phyloP scores from a whole-genome alignment of 345 rosid species.

The Triadica sebifera region DNA sequence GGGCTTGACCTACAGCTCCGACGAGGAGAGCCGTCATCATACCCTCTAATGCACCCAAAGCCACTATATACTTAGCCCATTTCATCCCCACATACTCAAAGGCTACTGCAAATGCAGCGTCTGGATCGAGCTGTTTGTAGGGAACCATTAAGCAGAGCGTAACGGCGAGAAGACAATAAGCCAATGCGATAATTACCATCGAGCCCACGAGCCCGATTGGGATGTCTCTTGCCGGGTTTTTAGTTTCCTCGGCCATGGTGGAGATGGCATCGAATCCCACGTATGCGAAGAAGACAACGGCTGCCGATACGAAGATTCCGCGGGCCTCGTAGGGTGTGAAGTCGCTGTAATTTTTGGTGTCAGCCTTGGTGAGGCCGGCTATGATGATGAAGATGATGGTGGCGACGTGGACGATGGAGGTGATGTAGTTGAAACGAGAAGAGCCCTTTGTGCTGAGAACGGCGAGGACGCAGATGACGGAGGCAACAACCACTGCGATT shows the following conservation, averaged over 20 bases:
- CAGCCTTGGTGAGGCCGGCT: slow-evolving; percentile 22
- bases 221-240: slow-evolving; percentile 27
- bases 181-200: slow-evolving; percentile 46
- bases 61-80: slow-evolving; percentile 88
- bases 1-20: slow-evolving; percentile 68
- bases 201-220: slow-evolving; percentile 50
- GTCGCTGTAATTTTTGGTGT: slow-evolving; percentile 8
- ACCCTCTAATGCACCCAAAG: slow-evolving; percentile 72
- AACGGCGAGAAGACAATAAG: slow-evolving; percentile 59
- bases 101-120: slow-evolving; percentile 77
- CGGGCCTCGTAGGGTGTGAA: slow-evolving; percentile 13
- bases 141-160: slow-evolving; percentile 66
- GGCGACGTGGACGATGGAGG: slow-evolving; percentile 20
- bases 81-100: slow-evolving; percentile 58
- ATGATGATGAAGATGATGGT: slow-evolving; percentile 26
- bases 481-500: slow-evolving; percentile 16
- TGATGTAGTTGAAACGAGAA: slow-evolving; percentile 23
- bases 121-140: slow-evolving; percentile 36
- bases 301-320: slow-evolving; percentile 21
- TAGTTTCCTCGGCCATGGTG: slow-evolving; percentile 28
- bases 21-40: slow-evolving; percentile 85
- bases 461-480: slow-evolving; percentile 15
- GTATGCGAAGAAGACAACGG: slow-evolving; percentile 28
- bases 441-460: slow-evolving; percentile 29
- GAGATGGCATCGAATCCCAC: slow-evolving; percentile 30